A percentile compares a stretch with the other conserved stretches of the same genome.
Evolutionary conservation across 1,139 yeast genomes (phyloP).

Genomic region (Lodderomyces orthopsilosis): DNA sequence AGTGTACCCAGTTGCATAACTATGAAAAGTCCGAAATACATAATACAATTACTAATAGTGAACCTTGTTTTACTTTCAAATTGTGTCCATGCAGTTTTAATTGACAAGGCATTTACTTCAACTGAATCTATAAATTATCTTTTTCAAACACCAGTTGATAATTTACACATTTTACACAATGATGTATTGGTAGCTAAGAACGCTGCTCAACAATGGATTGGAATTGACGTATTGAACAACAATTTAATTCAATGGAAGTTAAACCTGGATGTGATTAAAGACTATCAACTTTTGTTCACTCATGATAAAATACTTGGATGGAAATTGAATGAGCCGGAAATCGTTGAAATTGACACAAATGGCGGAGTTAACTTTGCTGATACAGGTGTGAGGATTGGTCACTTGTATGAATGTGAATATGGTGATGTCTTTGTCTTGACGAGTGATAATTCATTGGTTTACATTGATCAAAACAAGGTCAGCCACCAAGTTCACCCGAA

Average conservation of each 20-base stretch:
- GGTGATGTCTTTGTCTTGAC: slow-evolving; percentile 24
- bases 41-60: background rate
- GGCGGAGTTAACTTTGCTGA: slow-evolving; percentile 10
- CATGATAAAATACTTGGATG: slow-evolving; percentile 9
- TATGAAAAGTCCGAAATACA: background rate
- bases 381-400: slow-evolving; percentile 2
- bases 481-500: slow-evolving; percentile 4
- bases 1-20: background rate
- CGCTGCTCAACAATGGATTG: slow-evolving; percentile 24
- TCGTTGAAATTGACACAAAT: slow-evolving; percentile 9
- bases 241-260: slow-evolving; percentile 18
- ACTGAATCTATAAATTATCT: slow-evolving; percentile 31
- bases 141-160: slow-evolving; percentile 17
- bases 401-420: slow-evolving; percentile 7
- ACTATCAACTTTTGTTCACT: slow-evolving; percentile 4
- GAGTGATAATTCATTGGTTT: slow-evolving; percentile 14
- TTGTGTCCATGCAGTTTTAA: slow-evolving; percentile 18
- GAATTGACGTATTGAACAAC: slow-evolving; percentile 15
- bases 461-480: slow-evolving; percentile 6
- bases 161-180: slow-evolving; percentile 9
- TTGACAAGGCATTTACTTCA: slow-evolving; percentile 36
- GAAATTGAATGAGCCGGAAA: slow-evolving; percentile 4
- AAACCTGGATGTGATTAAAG: slow-evolving; percentile 5
- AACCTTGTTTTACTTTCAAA: slow-evolving; percentile 1
- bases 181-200: slow-evolving; percentile 25